phyloP scores from a whole-genome alignment of 768 basidiomycete genomes.

The Phylloporus sp. region DNA sequence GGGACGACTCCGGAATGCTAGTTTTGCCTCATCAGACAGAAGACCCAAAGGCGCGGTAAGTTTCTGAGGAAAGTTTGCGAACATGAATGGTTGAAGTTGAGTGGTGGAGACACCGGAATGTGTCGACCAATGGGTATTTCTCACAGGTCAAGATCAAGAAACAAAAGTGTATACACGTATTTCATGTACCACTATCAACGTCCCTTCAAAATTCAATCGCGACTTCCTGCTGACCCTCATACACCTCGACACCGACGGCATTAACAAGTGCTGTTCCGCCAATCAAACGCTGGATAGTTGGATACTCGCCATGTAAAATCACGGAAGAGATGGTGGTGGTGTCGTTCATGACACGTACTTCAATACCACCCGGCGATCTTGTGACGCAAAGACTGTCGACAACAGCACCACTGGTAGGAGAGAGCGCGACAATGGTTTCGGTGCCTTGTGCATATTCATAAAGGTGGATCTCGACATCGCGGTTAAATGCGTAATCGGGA shows the following conservation, averaged over 20 bases:
- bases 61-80: conserved; percentile 66
- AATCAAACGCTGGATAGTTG: conserved; percentile 1
- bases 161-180: no score
- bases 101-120: neutral
- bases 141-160: neutral
- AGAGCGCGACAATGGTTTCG: conserved; percentile 15
- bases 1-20: conserved; percentile 80
- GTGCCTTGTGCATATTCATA: conserved; percentile 50
- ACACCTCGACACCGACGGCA: neutral
- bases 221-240: conserved; percentile 4
- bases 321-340: conserved; percentile 8
- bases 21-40: conserved; percentile 81
- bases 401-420: conserved; percentile 3
- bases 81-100: conserved; percentile 38
- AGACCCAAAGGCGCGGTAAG: conserved; percentile 73
- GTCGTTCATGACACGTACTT: conserved; percentile 5
- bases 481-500: conserved; percentile 36
- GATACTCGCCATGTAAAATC: conserved; percentile 14
- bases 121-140: neutral
- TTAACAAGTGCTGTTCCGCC: conserved; percentile 9
- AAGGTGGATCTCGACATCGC: conserved; percentile 42
- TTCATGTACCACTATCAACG: no score
- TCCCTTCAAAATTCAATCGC: conserved; percentile 7
- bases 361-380: conserved; percentile 10
- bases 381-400: conserved; percentile 6